Base-by-base conservation (phyloP, 1,139 yeast species). In the Blastobotrys arbuscula region DNA sequence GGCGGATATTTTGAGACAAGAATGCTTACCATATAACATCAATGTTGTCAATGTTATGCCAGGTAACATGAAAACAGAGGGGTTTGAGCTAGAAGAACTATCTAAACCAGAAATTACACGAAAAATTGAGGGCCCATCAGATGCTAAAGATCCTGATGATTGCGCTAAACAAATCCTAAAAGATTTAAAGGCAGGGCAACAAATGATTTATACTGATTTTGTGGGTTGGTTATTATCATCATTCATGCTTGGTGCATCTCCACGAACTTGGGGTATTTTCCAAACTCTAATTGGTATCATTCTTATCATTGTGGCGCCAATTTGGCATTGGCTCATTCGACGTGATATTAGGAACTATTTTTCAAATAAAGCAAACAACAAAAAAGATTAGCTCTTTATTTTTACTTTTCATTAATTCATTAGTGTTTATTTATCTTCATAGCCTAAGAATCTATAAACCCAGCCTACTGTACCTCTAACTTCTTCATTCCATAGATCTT, bases 51-150 rank as follows among this genome's bases (percentile, higher is more conserved):
- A 81, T 45, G 80, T 88, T 0, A 82, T 82, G 59, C 96, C 97
- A 0, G 98, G 98, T 0, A 89, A 88, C 62, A 89, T 92, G 67
- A 77, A 73, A 45, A 84, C 95, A 55, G 97, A 90, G 65, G 99
- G 98, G 0, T 94, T 67, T 60, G 78, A 70, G 6, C 80, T 81
- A 52, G 99, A 94, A 65, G 85, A 90, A 61, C 69, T 70, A 53
- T 84, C 95, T 6, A 94, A 94, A 63, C 98, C 98, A 0, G 77
- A 75, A 24, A 86, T 94, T 51, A 90, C 97, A 2, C 78, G 75
- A 53, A 68, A 68, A 26, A 87, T 94, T 40, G 98, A 94, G 65
- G 98, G 98, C 1, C 75, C 95, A 1, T 84, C 95, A 15, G 65
- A 63, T 6, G 80, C 97, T 0, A 83, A 88, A 23, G 63, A 82